Conservation (phyloP, 2,329 filamentous ascomycete genomes). For the Leptographium radiaticola region DNA sequence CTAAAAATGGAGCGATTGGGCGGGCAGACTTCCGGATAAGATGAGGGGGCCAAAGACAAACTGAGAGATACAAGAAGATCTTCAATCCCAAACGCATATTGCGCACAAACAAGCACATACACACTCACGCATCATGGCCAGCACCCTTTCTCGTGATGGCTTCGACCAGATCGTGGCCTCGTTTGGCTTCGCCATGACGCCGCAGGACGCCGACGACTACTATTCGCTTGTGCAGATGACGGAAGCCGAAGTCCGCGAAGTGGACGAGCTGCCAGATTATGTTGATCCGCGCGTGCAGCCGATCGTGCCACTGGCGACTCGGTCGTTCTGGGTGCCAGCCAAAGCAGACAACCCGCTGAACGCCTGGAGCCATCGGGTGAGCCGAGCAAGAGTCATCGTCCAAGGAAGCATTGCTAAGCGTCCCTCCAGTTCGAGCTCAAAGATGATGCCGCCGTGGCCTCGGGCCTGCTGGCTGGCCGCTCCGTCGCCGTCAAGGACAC, state of each 20-base stretch:
- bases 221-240: constrained; percentile 15
- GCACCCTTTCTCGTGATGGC: constrained; percentile 4
- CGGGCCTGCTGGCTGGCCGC: constrained; percentile 54
- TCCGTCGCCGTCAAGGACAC: constrained; percentile 67
- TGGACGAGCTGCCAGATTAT: constrained; percentile 17
- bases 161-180: constrained; percentile 8
- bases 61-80: too few species aligned
- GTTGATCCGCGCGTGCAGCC: constrained; percentile 14
- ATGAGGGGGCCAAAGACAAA: too few species aligned
- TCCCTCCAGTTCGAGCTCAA: constrained; percentile 14
- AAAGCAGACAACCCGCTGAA: constrained; percentile 18
- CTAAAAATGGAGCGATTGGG: too few species aligned
- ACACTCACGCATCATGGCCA: too few species aligned
- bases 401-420: too few species aligned
- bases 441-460: constrained; percentile 3
- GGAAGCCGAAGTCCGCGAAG: constrained; percentile 15
- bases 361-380: constrained; percentile 19
- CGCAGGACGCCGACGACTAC: constrained; percentile 17
- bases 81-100: too few species aligned
- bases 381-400: neutral
- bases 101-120: too few species aligned
- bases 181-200: constrained; percentile 9
- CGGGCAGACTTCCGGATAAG: too few species aligned
- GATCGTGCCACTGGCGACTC: constrained; percentile 1
- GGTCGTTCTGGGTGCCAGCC: constrained; percentile 13